Percentiles rank a stretch among this genome's conserved stretches.
phyloP scores from a whole-genome alignment of 441 rosid species.

The Theobroma grandiflorum region DNA sequence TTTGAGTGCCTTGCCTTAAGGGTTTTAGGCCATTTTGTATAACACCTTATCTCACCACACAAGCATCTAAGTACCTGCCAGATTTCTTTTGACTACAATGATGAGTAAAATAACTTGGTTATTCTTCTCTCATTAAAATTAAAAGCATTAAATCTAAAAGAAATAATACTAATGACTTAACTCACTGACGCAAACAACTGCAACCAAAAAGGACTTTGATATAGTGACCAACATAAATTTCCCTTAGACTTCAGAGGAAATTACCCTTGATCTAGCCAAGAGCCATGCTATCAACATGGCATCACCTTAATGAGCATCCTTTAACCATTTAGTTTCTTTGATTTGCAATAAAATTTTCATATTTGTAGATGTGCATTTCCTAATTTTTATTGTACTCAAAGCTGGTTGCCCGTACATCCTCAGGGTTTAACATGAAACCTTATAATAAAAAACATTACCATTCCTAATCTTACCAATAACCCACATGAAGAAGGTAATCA shows the following conservation, averaged over 20 bases:
- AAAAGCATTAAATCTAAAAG: neutral
- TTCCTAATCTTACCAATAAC: neutral
- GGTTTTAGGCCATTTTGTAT: neutral
- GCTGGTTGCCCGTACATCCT: too few species aligned
- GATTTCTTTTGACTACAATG: neutral
- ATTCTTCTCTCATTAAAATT: neutral
- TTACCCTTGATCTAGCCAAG: constrained; percentile 5
- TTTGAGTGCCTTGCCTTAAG: neutral
- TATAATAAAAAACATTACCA: neutral
- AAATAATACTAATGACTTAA: neutral
- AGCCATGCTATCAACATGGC: neutral
- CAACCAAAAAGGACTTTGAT: neutral
- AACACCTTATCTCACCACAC: neutral
- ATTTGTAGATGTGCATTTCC: neutral
- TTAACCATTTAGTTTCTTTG: neutral
- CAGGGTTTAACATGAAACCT: neutral
- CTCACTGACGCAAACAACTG: neutral
- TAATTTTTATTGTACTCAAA: neutral
- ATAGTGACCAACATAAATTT: neutral
- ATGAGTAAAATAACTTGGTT: neutral
- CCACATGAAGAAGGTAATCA: neutral
- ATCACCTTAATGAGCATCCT: neutral
- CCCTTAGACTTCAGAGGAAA: neutral
- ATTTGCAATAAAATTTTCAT: neutral
- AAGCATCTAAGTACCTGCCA: neutral